Conservation (phyloP, 2,329 filamentous ascomycete species). For the Fusarium piperis region DNA sequence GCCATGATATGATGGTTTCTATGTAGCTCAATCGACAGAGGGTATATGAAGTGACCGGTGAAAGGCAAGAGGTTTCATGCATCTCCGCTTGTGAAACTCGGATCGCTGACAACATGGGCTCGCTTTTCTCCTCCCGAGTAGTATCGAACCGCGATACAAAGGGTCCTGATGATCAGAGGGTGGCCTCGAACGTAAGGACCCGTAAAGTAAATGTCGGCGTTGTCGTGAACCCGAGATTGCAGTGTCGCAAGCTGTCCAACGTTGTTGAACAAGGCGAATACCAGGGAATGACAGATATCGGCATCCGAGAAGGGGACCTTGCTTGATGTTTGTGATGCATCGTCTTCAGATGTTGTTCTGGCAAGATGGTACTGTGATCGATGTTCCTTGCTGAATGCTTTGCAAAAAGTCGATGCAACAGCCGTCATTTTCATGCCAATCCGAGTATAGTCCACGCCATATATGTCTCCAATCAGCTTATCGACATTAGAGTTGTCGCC, state of each 20-base stretch:
- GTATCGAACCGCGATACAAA: slow-evolving; percentile 51
- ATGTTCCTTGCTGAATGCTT: slow-evolving; percentile 91
- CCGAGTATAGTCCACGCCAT: slow-evolving; percentile 93
- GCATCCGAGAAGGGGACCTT: slow-evolving; percentile 71
- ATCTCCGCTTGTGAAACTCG: background rate
- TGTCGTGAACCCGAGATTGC: slow-evolving; percentile 90
- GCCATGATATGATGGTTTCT: background rate
- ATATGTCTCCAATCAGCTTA: slow-evolving; percentile 97
- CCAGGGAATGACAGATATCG: slow-evolving; percentile 88
- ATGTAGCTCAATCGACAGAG: background rate
- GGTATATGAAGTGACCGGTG: background rate
- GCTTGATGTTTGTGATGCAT: slow-evolving; percentile 64
- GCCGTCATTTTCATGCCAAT: slow-evolving; percentile 96
- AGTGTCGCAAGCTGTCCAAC: slow-evolving; percentile 97
- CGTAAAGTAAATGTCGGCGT: slow-evolving; percentile 97
- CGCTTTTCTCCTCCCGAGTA: slow-evolving; percentile 23
- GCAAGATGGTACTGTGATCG: slow-evolving; percentile 49
- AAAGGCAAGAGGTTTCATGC: background rate
- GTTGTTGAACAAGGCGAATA: slow-evolving; percentile 97
- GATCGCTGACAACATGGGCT: slow-evolving; percentile 6
- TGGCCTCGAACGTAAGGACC: slow-evolving; percentile 97
- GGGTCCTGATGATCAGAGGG: slow-evolving; percentile 94
- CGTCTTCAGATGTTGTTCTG: slow-evolving; percentile 74
- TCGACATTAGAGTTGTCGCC: slow-evolving; percentile 95
- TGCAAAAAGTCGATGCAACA: slow-evolving; percentile 96